Percentiles rank a stretch among this genome's conserved stretches.
phyloP scores from a whole-genome alignment of 345 rosid species.

The Syzygium aromaticum region DNA sequence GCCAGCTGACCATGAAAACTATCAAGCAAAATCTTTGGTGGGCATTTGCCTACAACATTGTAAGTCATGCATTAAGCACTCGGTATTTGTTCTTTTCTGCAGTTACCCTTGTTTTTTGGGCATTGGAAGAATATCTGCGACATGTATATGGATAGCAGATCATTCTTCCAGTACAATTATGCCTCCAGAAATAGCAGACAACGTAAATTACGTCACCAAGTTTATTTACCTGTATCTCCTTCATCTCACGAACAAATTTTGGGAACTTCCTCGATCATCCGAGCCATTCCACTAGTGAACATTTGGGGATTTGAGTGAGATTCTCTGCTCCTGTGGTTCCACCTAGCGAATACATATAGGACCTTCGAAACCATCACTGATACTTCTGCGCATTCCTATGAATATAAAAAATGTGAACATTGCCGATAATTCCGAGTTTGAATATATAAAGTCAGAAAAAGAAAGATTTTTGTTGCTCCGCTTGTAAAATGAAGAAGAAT shows the following conservation, averaged over 20 bases:
- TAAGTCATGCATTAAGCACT: conserved; percentile 22
- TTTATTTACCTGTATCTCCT: not conserved
- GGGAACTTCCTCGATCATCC: not conserved
- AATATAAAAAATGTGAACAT: not conserved
- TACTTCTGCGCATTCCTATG: not conserved
- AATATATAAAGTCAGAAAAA: not conserved
- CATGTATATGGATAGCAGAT: not conserved
- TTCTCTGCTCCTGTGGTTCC: not conserved
- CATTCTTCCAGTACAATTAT: not conserved
- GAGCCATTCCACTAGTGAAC: not conserved
- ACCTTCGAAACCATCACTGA: not conserved
- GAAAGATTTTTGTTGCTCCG: not conserved
- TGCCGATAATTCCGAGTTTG: not conserved
- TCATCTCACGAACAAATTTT: not conserved
- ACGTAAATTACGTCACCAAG: not conserved
- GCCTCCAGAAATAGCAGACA: not conserved
- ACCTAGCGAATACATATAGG: not conserved
- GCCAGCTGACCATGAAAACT: conserved; percentile 93
- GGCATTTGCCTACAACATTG: conserved; percentile 98
- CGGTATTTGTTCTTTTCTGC: not conserved
- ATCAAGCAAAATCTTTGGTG: conserved; percentile 98
- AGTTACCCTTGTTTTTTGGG: not conserved
- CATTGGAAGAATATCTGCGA: not conserved
- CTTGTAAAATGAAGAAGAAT: not conserved
- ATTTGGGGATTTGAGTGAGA: not conserved